Evolutionary conservation across 2,329 filamentous ascomycete species (phyloP), one percentile per base, ranked within the genome.

Genomic region (Penicillium sp.): DNA sequence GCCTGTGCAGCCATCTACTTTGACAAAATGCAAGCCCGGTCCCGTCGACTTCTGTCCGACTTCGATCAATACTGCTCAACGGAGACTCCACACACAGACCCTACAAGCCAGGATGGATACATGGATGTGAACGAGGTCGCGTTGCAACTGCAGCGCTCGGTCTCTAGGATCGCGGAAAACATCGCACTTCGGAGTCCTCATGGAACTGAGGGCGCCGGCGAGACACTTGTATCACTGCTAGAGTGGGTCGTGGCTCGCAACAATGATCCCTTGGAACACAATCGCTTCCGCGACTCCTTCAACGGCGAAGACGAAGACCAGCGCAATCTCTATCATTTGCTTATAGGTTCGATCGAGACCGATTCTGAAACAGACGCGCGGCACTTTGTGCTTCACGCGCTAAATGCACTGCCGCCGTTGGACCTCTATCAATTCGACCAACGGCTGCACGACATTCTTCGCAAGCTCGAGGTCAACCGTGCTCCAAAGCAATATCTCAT

Each of bases 381-480:
- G 13, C 67, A 66, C 34, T 77, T 77, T 51, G 64, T 77, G 7
- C 62, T 78, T 36, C 68, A 75, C 59, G 70, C 67, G 21, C 65
- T 78, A n/a, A 71, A 70, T 43, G 55, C 62, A 14, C 58, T 77
- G 5, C 66, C 70, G 13, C 56, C 67, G 4, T 48, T 59, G 2
- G 65, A 69, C 39, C 61, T 77, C 3, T 59, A 63, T 36, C 65
- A 68, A 27, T 71, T 68, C 47, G 50, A 59, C 14, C 47, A 59
- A n/a, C 67, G 62, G 27, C 60, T 77, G 29, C 61, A 60, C 11
- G 60, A 59, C 5, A 65, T 74, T 11, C 67, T 72, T 14, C 62
- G 60, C 57, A 77, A 79, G 60, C 75, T 81, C 47, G 73, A 80
- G 59, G 69, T 75, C 39, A 75, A 77, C 50, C 67, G 69, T 21